Percentiles rank a stretch among this genome's conserved stretches.
Conservation (phyloP, 306 rosid genomes). For the Malus sylvestris region DNA sequence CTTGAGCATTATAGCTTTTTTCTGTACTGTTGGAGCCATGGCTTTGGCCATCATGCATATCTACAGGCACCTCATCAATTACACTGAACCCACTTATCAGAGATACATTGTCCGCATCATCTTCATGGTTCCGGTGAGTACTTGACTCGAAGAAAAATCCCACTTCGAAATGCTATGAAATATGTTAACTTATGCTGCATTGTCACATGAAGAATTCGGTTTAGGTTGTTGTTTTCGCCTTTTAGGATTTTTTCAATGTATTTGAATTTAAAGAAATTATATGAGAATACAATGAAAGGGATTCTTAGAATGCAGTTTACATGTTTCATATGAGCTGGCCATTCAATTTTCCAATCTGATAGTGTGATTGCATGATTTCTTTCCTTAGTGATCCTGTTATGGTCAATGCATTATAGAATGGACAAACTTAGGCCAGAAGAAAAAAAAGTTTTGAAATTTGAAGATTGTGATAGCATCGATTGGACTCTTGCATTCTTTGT, state of each 20-base stretch:
- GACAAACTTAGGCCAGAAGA: background rate
- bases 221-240: background rate
- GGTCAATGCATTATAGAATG: background rate
- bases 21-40: conserved; percentile 80
- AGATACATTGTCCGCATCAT: conserved; percentile 85
- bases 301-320: background rate
- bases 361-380: background rate
- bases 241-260: background rate
- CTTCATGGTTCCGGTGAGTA: conserved; percentile 91
- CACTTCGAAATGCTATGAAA: background rate
- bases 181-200: background rate
- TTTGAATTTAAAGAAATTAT: background rate
- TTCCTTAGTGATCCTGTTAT: background rate
- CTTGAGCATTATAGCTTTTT: conserved; percentile 57
- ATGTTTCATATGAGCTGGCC: background rate
- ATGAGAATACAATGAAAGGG: background rate
- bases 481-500: background rate
- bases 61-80: conserved; percentile 80
- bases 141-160: background rate
- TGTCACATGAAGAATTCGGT: background rate
- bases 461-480: background rate
- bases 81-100: conserved; percentile 95
- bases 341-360: background rate
- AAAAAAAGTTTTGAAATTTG: background rate
- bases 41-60: conserved; percentile 70